phyloP scores from a whole-genome alignment of 139 green algal species.

The Medakamo hakoo region DNA sequence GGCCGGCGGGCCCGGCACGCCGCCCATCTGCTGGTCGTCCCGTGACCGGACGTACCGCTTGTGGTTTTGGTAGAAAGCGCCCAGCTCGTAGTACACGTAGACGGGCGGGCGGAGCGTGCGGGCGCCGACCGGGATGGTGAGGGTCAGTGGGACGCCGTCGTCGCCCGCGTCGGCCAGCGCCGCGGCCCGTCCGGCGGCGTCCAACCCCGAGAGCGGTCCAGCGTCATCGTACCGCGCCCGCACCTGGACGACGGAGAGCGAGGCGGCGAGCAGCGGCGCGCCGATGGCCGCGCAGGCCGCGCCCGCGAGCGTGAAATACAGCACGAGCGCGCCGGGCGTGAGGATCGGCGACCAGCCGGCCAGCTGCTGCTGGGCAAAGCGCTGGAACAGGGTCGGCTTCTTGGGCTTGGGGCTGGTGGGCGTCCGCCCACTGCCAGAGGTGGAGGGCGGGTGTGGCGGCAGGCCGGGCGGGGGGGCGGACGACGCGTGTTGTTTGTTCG shows the following conservation, averaged over 20 bases:
- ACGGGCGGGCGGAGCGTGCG: constrained; percentile 31
- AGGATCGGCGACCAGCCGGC: constrained; percentile 21
- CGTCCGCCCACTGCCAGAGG: too few relatives aligned
- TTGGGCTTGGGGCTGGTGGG: neutral
- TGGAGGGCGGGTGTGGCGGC: too few relatives aligned
- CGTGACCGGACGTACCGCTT: constrained; percentile 66
- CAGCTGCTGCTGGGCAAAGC: constrained; percentile 23
- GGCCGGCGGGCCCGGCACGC: constrained; percentile 6
- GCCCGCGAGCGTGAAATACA: constrained; percentile 14
- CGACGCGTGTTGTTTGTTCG: too few relatives aligned
- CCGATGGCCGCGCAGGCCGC: constrained; percentile 23
- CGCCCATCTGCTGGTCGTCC: constrained; percentile 55
- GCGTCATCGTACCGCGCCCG: constrained; percentile 19
- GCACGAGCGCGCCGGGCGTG: constrained; percentile 12
- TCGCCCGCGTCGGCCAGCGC: constrained; percentile 5
- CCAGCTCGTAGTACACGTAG: constrained; percentile 85
- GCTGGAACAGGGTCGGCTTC: constrained; percentile 2
- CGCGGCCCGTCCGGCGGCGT: neutral
- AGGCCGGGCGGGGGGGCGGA: neutral
- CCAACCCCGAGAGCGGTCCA: constrained; percentile 7
- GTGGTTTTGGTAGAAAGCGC: constrained; percentile 88
- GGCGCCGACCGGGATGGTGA: constrained; percentile 12
- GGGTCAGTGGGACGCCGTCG: constrained; percentile 3
- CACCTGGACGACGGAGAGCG: constrained; percentile 19
- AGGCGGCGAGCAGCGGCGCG: constrained; percentile 24